phyloP scores from a whole-genome alignment of 768 basidiomycete species.

The Pulveroboletus frians region DNA sequence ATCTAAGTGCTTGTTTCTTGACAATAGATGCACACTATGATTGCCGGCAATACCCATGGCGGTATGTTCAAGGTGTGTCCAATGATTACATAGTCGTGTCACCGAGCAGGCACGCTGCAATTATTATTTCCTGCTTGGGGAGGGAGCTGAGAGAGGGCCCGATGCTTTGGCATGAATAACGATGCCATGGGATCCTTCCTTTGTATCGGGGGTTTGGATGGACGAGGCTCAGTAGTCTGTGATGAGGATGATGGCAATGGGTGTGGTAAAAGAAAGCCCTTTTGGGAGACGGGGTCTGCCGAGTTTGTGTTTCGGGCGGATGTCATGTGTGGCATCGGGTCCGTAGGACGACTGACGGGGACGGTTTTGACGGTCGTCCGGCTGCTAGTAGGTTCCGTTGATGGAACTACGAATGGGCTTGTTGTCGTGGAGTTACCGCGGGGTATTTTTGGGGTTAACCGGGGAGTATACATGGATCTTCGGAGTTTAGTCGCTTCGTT shows the following conservation, averaged over 20 bases:
- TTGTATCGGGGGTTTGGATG: constrained; percentile 34
- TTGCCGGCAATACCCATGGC: background rate
- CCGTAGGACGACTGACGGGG: constrained; percentile 33
- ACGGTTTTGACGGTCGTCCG: constrained; percentile 53
- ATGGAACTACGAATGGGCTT: constrained; percentile 33
- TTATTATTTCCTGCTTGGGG: constrained; percentile 25
- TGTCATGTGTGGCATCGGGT: constrained; percentile 7
- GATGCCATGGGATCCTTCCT: constrained; percentile 63
- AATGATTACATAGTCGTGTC: constrained; percentile 1
- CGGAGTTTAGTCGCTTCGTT: constrained; percentile 65
- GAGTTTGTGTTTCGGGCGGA: constrained; percentile 27
- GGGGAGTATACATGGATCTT: constrained; percentile 52
- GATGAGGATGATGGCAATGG: constrained; percentile 14
- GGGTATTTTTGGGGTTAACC: constrained; percentile 50
- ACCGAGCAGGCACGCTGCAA: constrained; percentile 21
- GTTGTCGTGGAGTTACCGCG: constrained; percentile 36
- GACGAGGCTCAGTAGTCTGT: constrained; percentile 25
- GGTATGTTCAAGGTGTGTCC: background rate
- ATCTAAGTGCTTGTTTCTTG: background rate
- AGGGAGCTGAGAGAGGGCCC: constrained; percentile 53
- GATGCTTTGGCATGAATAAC: constrained; percentile 73
- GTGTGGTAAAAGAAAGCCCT: constrained; percentile 28
- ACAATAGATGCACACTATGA: constrained; percentile 6
- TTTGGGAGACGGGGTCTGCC: constrained; percentile 9
- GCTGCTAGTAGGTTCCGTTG: constrained; percentile 27